phyloP scores from a whole-genome alignment of 768 basidiomycete genomes.

The Suillus spraguei region DNA sequence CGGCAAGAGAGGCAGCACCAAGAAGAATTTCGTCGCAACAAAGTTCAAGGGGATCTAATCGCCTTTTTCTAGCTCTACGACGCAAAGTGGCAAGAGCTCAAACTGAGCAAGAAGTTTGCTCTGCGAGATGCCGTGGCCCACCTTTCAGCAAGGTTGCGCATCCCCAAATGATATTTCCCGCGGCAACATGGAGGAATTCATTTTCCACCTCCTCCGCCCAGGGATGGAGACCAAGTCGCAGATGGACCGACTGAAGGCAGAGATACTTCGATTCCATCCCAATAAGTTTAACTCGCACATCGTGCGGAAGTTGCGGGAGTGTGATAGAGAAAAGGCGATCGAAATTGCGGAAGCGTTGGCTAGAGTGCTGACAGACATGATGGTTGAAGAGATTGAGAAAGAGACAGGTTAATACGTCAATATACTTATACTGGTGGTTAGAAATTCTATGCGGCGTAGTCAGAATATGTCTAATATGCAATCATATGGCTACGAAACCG shows the following conservation, averaged over 20 bases:
- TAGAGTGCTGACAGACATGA: conserved; percentile 42
- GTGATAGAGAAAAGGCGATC: conserved; percentile 35
- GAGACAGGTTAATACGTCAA: background rate
- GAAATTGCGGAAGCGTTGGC: conserved; percentile 42
- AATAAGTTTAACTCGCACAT: conserved; percentile 50
- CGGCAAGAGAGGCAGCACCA: conserved; percentile 3
- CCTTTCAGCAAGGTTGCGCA: conserved; percentile 28
- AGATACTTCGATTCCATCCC: conserved; percentile 56
- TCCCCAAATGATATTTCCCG: conserved; percentile 36
- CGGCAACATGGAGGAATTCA: conserved; percentile 39
- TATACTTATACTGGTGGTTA: background rate
- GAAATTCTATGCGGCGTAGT: background rate
- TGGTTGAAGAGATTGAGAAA: conserved; percentile 21
- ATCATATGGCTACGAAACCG: background rate
- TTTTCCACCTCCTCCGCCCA: conserved; percentile 39
- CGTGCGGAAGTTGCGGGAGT: conserved; percentile 34
- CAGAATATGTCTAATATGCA: background rate
- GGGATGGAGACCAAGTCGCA: conserved; percentile 32
- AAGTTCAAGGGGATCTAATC: conserved; percentile 12
- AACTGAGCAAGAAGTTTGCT: conserved; percentile 26
- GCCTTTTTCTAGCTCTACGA: conserved; percentile 32
- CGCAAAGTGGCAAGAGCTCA: conserved; percentile 41
- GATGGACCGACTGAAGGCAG: conserved; percentile 41
- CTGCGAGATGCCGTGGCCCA: conserved; percentile 48
- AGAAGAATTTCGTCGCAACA: conserved; percentile 17